Base-by-base conservation (phyloP, 1,139 yeast genomes). In the Saccharomyces hybrid region DNA sequence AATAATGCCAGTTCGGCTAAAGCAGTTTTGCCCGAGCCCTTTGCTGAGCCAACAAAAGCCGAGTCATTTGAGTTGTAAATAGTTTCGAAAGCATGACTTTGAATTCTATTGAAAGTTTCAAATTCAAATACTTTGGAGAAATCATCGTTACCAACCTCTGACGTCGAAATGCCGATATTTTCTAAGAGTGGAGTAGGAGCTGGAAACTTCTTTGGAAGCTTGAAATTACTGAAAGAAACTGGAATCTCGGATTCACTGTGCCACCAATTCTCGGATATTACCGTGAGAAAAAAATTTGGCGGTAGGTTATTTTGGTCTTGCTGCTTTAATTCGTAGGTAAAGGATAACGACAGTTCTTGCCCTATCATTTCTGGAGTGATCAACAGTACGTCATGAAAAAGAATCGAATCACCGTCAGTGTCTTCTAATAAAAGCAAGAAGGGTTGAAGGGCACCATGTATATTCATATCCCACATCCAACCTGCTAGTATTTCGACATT, bases 211-310 rank as follows among this genome's bases (percentile, higher is more conserved):
- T 82, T 82, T 9, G 97, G 97, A 4, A 86, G 59, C 46, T 73
- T 74, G 52, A 89, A 62, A 42, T 76, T 71, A 27, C 76, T 74
- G 55, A 93, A 72, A 50, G 82, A 70, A 1, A 89, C 73, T 0
- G 96, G 89, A 1, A 79, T 68, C 56, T 80, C 79, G 60, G 79
- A 76, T 52, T 82, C 88, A 55, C 90, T 82, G 57, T 88, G 91
- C 7, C 90, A 71, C 99, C 99, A 93, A 57, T 77, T 81, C 56
- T 90, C 96, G 57, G 96, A 88, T 2, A 86, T 73, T 23, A 90
- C 67, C 0, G 86, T 76, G 4, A 90, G 78, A 69, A 86, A 88
- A 61, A 85, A 84, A 61, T 83, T 83, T 1, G 96, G 96, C n/a
- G 95, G 91, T 3, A 80, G 56, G 1, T 86, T 84, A 4, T 80